These are phyloP conservation scores for Macrophomina phaseolina DNA, from an alignment of 2,329 filamentous ascomycete species.

Conservation along the genomic window DNA sequence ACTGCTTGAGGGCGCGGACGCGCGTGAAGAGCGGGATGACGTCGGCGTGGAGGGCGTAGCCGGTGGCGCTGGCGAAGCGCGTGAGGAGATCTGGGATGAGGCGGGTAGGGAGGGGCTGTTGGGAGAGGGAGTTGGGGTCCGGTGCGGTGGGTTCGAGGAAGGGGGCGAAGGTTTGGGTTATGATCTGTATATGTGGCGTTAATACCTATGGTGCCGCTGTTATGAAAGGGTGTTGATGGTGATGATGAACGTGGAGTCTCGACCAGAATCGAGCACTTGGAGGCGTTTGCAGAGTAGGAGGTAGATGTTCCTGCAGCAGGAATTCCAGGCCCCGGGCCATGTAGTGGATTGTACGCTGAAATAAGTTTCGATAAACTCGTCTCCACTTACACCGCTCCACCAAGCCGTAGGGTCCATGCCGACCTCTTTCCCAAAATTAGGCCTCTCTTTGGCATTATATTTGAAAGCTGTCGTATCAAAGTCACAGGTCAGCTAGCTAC, in stretches of 20 bases:
- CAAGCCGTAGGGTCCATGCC: constrained; percentile 60
- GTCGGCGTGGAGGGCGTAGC: constrained; percentile 57
- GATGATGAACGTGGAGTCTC: no score
- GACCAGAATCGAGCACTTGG: no score
- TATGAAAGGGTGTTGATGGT: no score
- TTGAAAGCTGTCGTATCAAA: constrained; percentile 52
- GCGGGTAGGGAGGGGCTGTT: constrained; percentile 21
- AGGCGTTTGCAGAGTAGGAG: no score
- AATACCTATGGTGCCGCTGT: no score
- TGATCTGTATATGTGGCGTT: constrained; percentile 50
- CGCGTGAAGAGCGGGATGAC: constrained; percentile 53
- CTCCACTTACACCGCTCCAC: constrained; percentile 63
- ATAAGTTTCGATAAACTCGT: not conserved
- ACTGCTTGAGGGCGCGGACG: constrained; percentile 39
- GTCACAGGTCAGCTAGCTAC: no score
- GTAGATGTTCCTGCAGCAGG: no score
- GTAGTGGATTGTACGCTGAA: not conserved
- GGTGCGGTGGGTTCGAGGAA: constrained; percentile 34
- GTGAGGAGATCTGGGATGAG: constrained; percentile 57
- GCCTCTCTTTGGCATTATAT: constrained; percentile 52
- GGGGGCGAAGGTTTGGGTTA: constrained; percentile 59
- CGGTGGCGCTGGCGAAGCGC: constrained; percentile 60
- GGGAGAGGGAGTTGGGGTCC: not conserved
- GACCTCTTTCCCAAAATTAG: constrained; percentile 64
- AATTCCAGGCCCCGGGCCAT: no score